Percentiles rank a stretch among this genome's conserved stretches.
These are phyloP conservation scores for Kazachstania bromeliacearum DNA, from an alignment of 805 yeast genomes.

Conservation along the genomic window DNA sequence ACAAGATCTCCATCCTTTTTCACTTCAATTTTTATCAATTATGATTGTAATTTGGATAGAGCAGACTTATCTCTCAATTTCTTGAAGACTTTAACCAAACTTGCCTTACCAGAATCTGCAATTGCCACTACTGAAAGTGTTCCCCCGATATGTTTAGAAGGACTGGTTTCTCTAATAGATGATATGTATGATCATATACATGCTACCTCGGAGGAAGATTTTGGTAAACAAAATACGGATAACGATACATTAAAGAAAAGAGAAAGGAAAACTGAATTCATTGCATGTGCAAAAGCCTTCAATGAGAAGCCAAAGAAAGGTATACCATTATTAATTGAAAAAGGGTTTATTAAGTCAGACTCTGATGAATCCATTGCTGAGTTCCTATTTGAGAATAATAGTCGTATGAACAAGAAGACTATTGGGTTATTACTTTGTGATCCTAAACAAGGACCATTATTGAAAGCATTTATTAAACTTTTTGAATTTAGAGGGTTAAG, in stretches of 20 bases:
- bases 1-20: slow-evolving; percentile 70
- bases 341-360: slow-evolving; percentile 48
- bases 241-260: slow-evolving; percentile 26
- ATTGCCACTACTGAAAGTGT: slow-evolving; percentile 68
- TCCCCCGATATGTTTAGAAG: slow-evolving; percentile 90
- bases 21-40: slow-evolving; percentile 65
- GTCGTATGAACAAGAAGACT: slow-evolving; percentile 75
- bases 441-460: slow-evolving; percentile 50
- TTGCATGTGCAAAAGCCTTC: slow-evolving; percentile 63
- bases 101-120: slow-evolving; percentile 84
- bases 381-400: slow-evolving; percentile 70
- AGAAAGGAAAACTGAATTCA: slow-evolving; percentile 59
- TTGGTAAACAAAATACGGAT: slow-evolving; percentile 18
- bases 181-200: slow-evolving; percentile 43
- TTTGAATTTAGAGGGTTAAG: slow-evolving; percentile 72
- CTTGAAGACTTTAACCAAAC: slow-evolving; percentile 60
- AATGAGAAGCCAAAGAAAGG: slow-evolving; percentile 77
- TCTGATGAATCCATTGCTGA: slow-evolving; percentile 59
- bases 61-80: slow-evolving; percentile 63
- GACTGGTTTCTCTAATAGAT: slow-evolving; percentile 61
- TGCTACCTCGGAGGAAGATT: slow-evolving; percentile 15
- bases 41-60: slow-evolving; percentile 85
- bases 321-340: slow-evolving; percentile 49
- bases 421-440: slow-evolving; percentile 83
- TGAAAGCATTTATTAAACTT: slow-evolving; percentile 53